Evolutionary conservation across 2,329 filamentous ascomycete genomes (phyloP), one percentile per base, ranked within the genome.

Genomic region (Massarina eburnea): DNA sequence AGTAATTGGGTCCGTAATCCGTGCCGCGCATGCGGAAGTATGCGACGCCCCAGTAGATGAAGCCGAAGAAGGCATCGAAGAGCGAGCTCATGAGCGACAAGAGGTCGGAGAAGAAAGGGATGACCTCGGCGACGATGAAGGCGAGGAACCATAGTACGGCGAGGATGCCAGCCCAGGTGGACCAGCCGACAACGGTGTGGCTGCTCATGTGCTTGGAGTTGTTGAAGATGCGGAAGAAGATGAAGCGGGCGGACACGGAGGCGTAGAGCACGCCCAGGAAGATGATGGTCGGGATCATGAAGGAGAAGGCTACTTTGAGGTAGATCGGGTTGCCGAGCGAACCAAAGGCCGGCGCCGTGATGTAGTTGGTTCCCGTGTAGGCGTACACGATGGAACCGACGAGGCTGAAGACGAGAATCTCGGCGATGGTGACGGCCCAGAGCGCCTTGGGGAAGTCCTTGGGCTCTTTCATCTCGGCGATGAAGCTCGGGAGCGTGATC

Each of bases 271-370:
- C 89, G 7, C 91, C 91, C 4, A 96, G 73, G 75, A 96, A 96
- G 64, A 96, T 90, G 54, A 96, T 80, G 0, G 91, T 96, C 0
- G 91, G 91, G 24, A 96, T 87, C 91, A 96, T 96, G 75, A 96
- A 95, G 10, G 87, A 91, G 71, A 95, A 96, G 0, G 89, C 82
- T 2, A 94, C 80, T 75, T 96, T 96, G 74, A 94, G 91, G 74
- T 86, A 94, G 2, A 86, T 54, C 17, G 81, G 76, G 37, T 88
- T 82, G 33, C 86, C 79, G 18, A 96, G 76, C 1, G 89, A 91
- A 9, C 90, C 91, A 57, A 96, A 96, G 0, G 91, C 91, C 0
- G 91, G 91, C 0, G 88, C 77, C 0, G 86, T 91, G 73, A 91
- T 89, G 76, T 96, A 96, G 64, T 95, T 86, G 42, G 86, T 91